Percentiles rank a stretch among this genome's conserved stretches.
These are phyloP conservation scores for Mimosa pudica DNA, from an alignment of 306 rosid species.

Conservation along the genomic window DNA sequence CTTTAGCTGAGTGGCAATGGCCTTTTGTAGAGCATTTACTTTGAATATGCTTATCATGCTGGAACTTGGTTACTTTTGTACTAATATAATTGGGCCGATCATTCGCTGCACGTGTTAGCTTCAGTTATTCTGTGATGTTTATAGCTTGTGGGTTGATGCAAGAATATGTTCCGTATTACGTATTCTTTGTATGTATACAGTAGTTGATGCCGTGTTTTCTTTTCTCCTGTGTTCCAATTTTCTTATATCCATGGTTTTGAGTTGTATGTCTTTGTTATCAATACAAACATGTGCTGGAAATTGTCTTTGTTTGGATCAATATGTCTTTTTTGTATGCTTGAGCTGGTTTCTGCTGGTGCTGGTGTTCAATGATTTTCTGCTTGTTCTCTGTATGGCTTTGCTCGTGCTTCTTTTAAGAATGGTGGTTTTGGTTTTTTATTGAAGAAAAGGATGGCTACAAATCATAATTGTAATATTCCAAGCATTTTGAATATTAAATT, in stretches of 20 bases:
- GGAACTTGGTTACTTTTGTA: slow-evolving; percentile 24
- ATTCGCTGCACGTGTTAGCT: neutral
- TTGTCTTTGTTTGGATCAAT: neutral
- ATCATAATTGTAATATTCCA: neutral
- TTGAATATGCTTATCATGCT: slow-evolving; percentile 10
- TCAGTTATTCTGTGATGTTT: neutral
- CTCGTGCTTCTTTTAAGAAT: neutral
- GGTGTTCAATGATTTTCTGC: neutral
- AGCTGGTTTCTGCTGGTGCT: neutral
- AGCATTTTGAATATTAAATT: neutral
- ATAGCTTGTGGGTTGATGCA: neutral
- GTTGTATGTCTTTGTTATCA: neutral
- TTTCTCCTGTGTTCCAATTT: neutral
- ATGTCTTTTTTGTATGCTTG: neutral
- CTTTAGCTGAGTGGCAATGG: slow-evolving; percentile 42
- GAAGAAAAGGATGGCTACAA: neutral
- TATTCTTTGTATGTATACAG: neutral
- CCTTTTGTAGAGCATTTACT: slow-evolving; percentile 44
- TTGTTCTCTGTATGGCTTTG: neutral
- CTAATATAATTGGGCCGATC: slow-evolving; percentile 16
- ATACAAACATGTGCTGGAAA: neutral
- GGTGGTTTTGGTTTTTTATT: too few species aligned
- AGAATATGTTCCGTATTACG: neutral
- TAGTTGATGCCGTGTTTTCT: neutral
- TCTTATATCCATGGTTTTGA: neutral